Base-by-base conservation (phyloP, 1,139 yeast genomes). In the Meyerozyma sp. region DNA sequence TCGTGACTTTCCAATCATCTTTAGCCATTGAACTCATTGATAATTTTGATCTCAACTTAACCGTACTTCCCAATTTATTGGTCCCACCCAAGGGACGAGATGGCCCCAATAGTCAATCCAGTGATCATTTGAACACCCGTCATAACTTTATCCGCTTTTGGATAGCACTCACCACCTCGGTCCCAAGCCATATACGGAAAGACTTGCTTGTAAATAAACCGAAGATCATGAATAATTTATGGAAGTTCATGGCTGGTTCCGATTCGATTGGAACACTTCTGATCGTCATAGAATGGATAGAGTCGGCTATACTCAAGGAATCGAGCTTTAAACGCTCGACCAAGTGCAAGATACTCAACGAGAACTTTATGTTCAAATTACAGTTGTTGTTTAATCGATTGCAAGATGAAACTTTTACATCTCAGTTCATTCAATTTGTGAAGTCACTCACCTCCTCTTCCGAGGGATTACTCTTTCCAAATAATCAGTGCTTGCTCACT, bases 321-420 rank as follows among this genome's bases (percentile, higher is more conserved):
- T 58, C 70, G 1, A 69, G 77, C 13, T 84, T 82, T 56, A 78
- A 80, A 50, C 83, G 82, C 54, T 69, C 83, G 45, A 77, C 90
- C 1, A 91, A 90, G 58, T 77, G 89, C 52, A 80, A 81, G 50
- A 75, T 90, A 16, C 77, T 91, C 55, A 89, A 87, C 54, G 98
- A 91, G 55, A 79, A 86, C 70, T 79, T 84, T 27, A 60, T 90
- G 51, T 73, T 75, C 32, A 81, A 81, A 45, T 54, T 87, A 32
- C 77, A 79, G 32, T 72, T 75, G 4, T 58, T 86, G 1, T 81
- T 81, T 46, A 58, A 69, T 25, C 2, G 68, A 67, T 38, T 58
- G 65, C 25, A 64, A 63, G 3, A 58, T 48, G 35, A 49, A 23
- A 45, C 49, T 47, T 46, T 58, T 48, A 47, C 45, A 14, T 56